Evolutionary conservation across 2,329 filamentous ascomycete species (phyloP), one percentile per base, ranked within the genome.

Genomic region (Sphaerostilbella broomeana): DNA sequence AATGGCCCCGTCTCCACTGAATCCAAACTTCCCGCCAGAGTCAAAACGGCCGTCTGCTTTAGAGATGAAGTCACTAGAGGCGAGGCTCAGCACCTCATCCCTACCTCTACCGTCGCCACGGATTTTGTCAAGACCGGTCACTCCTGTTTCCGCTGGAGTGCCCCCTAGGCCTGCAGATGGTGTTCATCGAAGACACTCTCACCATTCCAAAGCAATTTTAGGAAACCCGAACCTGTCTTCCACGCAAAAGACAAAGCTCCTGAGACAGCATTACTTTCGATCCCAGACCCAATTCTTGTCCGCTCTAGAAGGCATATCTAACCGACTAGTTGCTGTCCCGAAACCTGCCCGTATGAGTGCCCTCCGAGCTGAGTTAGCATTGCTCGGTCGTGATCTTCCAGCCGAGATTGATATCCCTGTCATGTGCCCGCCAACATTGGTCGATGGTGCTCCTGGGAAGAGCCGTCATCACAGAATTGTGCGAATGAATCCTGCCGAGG

Each of bases 401-500:
- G 83, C 86, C 4, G 86, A 92, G 60, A 80, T 92, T 12, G 86
- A 92, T 52, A 84, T 92, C 39, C 86, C 86, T 0, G 72, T 88
- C 7, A 85, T 92, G 40, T 89, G 84, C 49, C 85, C 86, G 12
- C 82, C 84, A 1, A 81, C 79, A 0, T 62, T 90, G 34, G 73
- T 83, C 9, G 75, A 86, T 59, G 84, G 86, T 16, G 74, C 77
- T n/a, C 77, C 84, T 2, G 77, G 81, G 18, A 80, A 78, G 55
- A 89, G 85, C 54, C 77, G 76, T 39, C 86, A 92, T 57, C 86
- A 92, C 55, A 78, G 86, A 24, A 87, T 92, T 43, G 85, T 92
- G 31, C 77, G 86, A 25, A 70, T 92, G 35, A 92, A 89, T 53
- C 86, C 86, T 6, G 84, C 84, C 2, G 86, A 92, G 60, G 81